Evolutionary conservation across 306 rosid species (phyloP).

Genomic region (Pyrus pyrifolia): DNA sequence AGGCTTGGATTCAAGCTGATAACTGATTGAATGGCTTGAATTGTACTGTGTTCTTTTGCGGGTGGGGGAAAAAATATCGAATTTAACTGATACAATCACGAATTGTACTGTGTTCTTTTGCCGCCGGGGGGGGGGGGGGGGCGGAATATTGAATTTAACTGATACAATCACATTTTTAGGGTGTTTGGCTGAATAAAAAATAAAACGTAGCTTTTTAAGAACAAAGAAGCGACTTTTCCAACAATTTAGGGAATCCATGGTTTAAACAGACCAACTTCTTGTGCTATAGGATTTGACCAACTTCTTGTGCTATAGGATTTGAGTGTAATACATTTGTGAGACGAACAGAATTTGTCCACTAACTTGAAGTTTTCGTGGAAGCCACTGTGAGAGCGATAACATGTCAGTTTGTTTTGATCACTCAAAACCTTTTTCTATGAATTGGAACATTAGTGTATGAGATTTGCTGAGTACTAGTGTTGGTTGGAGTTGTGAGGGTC

Average conservation of each 20-base stretch:
- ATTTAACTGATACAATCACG: background rate
- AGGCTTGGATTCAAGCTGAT: background rate
- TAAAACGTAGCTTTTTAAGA: background rate
- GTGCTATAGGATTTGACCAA: background rate
- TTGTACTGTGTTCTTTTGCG: conserved; percentile 2
- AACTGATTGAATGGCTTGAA: background rate
- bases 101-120: conserved; percentile 1
- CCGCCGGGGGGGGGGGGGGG: background rate
- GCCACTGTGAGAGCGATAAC: background rate
- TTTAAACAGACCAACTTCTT: background rate
- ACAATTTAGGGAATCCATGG: background rate
- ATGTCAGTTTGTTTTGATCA: background rate
- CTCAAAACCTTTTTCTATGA: background rate
- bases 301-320: background rate
- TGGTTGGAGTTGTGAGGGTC: background rate
- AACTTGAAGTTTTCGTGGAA: background rate
- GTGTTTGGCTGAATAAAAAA: background rate
- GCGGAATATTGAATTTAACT: background rate
- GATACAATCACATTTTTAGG: background rate
- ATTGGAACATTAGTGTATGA: background rate
- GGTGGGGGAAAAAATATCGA: background rate
- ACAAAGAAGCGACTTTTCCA: background rate
- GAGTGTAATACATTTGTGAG: background rate
- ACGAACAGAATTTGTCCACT: background rate
- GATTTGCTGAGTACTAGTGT: background rate